phyloP scores from a whole-genome alignment of 495 filamentous ascomycete species.

The Astrothelium macrocarpum region DNA sequence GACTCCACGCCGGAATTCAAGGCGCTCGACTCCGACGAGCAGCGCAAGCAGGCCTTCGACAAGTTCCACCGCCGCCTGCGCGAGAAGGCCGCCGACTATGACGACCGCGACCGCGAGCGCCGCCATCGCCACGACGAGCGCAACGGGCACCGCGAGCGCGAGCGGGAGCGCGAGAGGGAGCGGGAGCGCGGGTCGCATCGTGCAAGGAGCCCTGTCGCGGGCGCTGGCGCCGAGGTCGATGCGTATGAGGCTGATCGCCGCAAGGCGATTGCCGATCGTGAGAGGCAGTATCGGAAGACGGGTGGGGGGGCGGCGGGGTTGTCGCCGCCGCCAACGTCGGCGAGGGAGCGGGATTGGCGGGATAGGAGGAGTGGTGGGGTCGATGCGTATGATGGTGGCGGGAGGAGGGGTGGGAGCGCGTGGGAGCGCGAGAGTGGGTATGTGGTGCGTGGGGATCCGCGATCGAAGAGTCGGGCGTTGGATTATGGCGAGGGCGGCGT shows the following conservation, averaged over 20 bases:
- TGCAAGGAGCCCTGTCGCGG: constrained; percentile 53
- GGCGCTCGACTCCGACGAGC: constrained; percentile 69
- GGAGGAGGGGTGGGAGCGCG: constrained; percentile 71
- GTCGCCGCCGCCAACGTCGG: constrained; percentile 18
- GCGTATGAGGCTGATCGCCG: constrained; percentile 81
- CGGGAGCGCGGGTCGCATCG: constrained; percentile 51
- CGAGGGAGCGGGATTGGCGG: constrained; percentile 16
- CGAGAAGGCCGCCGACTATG: constrained; percentile 74
- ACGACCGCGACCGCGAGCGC: constrained; percentile 61
- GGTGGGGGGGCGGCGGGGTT: constrained; percentile 23
- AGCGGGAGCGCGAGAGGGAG: constrained; percentile 37
- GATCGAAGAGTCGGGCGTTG: constrained; percentile 67
- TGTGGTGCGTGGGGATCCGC: constrained; percentile 53
- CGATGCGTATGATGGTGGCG: constrained; percentile 50
- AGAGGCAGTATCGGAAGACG: constrained; percentile 70
- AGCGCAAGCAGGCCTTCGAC: constrained; percentile 76
- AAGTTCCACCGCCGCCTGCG: constrained; percentile 82
- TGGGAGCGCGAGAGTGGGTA: constrained; percentile 80
- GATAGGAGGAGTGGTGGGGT: constrained; percentile 13
- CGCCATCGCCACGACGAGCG: constrained; percentile 18
- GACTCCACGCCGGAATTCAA: constrained; percentile 75
- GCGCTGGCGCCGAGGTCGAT: constrained; percentile 49
- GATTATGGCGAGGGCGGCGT: constrained; percentile 73
- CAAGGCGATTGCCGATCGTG: constrained; percentile 76
- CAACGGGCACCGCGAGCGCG: constrained; percentile 23